phyloP scores from a whole-genome alignment of 345 rosid genomes.

The Gossypium arboreum region DNA sequence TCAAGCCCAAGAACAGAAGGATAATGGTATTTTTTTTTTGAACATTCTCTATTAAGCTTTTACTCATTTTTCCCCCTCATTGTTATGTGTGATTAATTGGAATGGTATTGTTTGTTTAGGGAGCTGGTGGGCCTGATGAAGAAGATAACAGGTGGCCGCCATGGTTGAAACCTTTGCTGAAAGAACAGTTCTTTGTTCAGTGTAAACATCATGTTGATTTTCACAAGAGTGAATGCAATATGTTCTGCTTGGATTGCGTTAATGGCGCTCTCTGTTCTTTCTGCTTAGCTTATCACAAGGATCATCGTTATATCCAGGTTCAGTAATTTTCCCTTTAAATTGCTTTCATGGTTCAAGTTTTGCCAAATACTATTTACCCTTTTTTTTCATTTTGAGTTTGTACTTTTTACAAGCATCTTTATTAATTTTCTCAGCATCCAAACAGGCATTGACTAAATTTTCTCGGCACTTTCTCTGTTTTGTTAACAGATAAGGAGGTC shows the following conservation, averaged over 20 bases:
- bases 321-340: background rate
- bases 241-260: conserved; percentile 92
- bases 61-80: no score
- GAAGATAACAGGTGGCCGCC: conserved; percentile 71
- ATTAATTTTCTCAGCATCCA: conserved; percentile 12
- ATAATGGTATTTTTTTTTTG: conserved; percentile 52
- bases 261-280: conserved; percentile 77
- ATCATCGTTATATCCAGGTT: conserved; percentile 86
- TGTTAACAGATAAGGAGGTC: conserved; percentile 83
- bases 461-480: background rate
- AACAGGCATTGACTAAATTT: background rate
- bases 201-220: conserved; percentile 80
- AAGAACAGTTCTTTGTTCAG: conserved; percentile 79
- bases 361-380: no score
- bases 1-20: conserved; percentile 74
- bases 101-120: conserved; percentile 34
- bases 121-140: conserved; percentile 70
- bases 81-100: background rate
- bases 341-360: background rate
- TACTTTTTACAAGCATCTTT: background rate
- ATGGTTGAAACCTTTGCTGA: conserved; percentile 75
- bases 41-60: background rate
- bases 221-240: conserved; percentile 92
- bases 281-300: conserved; percentile 69
- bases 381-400: background rate